phyloP scores from a whole-genome alignment of 768 basidiomycete genomes.

The Daedalea quercina region DNA sequence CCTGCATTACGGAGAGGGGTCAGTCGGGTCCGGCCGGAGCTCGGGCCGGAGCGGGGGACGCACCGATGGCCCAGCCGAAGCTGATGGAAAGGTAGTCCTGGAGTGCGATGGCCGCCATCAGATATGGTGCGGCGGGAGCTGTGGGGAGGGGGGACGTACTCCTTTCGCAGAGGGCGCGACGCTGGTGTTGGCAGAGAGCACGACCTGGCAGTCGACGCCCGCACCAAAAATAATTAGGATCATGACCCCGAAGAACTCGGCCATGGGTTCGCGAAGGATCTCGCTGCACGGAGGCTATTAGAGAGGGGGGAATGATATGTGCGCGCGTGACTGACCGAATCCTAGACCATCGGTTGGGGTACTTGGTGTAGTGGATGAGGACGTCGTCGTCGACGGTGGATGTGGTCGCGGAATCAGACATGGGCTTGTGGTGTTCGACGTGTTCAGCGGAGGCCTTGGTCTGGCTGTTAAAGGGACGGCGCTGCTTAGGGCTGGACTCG shows the following conservation, averaged over 20 bases:
- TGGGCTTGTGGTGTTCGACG: not conserved
- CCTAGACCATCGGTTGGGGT: constrained; percentile 50
- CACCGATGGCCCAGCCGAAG: constrained; percentile 51
- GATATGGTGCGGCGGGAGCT: not conserved
- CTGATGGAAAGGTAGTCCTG: constrained; percentile 43
- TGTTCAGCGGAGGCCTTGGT: constrained; percentile 1
- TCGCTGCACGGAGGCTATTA: constrained; percentile 24
- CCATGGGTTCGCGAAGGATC: constrained; percentile 49
- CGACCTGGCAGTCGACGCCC: constrained; percentile 51
- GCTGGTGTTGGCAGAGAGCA: constrained; percentile 37
- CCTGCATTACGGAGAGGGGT: constrained; percentile 23
- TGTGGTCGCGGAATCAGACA: not conserved
- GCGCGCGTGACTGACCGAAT: constrained; percentile 36
- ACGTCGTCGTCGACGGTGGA: not conserved
- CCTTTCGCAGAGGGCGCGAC: constrained; percentile 48
- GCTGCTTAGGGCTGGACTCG: not conserved
- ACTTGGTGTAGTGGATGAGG: constrained; percentile 23
- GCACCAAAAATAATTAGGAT: constrained; percentile 54
- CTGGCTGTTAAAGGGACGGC: not conserved
- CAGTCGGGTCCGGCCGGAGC: not conserved
- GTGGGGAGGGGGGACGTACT: constrained; percentile 26
- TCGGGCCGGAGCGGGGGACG: not conserved
- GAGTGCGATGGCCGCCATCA: not conserved
- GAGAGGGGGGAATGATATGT: not conserved
- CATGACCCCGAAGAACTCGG: constrained; percentile 57